Evolutionary conservation across 306 rosid species (phyloP), one percentile per base, ranked within the genome.

Genomic region (Lathyrus tuberosus): DNA sequence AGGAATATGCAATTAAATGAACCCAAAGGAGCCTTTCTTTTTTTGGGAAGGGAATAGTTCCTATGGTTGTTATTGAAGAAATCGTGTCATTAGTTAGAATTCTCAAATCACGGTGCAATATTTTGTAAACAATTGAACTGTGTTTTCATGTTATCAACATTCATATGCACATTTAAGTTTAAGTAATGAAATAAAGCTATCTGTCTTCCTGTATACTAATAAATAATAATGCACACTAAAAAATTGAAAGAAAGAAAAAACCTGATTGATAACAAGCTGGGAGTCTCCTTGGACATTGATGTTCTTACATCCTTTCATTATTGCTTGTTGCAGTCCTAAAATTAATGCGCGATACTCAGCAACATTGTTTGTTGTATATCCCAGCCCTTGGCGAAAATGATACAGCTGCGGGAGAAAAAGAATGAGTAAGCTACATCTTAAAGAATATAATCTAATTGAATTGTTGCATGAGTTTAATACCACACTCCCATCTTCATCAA

Each of bases 311-410:
- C 98, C 98, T 68, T 79, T 76, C 80, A 65, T 62, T 30, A 90
- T 56, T 67, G 98, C 95, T n/a, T 78, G 84, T 71, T 44, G 84
- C 75, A 94, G 37, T 73, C 98, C 98, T 38, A 94, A 67, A 57
- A 94, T 76, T 49, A 94, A 73, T 28, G 89, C 84, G 58, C 92
- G 88, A 83, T 94, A 94, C 71, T 90, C 98, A 17, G 98, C 95
- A 62, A 81, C 89, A 10, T 90, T 88, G 71, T 83, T 87, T 62
- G 97, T 90, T 53, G 83, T 79, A 62, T 11, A 61, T 52, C 98
- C 98, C 64, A 90, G 78, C 67, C 98, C 97, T 85, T 94, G 87
- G 40, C 87, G 89, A 78, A 86, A 67, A 35, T 62, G 72, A 73
- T 84, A 86, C 60, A 90, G 80, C 98, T 92, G 76, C 3, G 77